Base-by-base conservation (phyloP, 2,329 filamentous ascomycete species). In the Beauveria asiatica region DNA sequence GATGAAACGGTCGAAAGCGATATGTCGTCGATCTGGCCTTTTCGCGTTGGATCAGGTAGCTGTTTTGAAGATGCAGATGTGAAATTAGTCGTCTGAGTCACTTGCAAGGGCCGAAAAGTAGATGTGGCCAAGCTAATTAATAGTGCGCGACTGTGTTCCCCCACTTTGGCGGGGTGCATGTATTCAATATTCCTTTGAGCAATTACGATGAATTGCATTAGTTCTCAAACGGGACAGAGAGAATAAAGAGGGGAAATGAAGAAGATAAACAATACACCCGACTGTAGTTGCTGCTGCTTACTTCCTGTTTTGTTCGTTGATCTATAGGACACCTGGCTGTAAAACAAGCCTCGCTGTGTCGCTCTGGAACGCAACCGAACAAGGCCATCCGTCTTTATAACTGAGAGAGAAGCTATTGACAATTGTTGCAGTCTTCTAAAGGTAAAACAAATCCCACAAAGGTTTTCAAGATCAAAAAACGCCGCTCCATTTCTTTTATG, bases 81-180 rank as follows among this genome's bases (percentile, higher is more conserved):
- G 55, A 57, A 37, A 57, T 41, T 17, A n/a, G 5, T 53, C 2
- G 42, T 48, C 49, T 59, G 57, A 59, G 57, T 59, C 57, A 59
- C 57, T 27, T 27, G 41, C 49, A 39, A 45, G 49, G 41, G 27
- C 49, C 41, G 27, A 59, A 59, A 46, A 53, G 45, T 33, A 52
- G 17, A 51, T 17, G 33, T 50, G 45, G 45, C 30, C 42, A 42
- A 9, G 16, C 45, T 33, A 33, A 33, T 33, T 33, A 33, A 21
- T 48, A 16, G 42, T 27, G 54, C 56, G 56, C 46, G 33, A 51
- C 46, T 42, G 44, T 37, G 30, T 25, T 41, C 48, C 56, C 48
- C 56, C 56, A 59, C 56, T 59, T 59, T 59, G 56, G 56, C 48
- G 56, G 56, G 56, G 48, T 59, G 56, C 37, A 27, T 25, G 53